A percentile compares a stretch with the other conserved stretches of the same genome.
Evolutionary conservation across 306 rosid species (phyloP).

Genomic region (Adenanthera pavonina): DNA sequence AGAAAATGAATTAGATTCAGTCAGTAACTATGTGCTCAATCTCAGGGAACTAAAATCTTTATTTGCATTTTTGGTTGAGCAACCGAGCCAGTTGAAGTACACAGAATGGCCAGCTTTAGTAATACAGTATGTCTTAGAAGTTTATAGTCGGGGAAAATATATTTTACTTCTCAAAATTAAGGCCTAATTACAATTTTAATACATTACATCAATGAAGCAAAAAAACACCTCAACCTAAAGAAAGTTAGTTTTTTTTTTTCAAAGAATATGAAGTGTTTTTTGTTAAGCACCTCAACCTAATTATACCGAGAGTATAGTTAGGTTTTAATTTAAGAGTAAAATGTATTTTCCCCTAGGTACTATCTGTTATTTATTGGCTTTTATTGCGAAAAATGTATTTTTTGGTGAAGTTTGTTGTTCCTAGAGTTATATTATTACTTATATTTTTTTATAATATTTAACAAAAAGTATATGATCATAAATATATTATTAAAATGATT

Average conservation of each 20-base stretch:
- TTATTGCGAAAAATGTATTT: too few relatives aligned
- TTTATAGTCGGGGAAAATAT: background rate
- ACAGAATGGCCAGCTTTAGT: slow-evolving; percentile 87
- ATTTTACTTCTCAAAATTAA: background rate
- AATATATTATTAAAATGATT: too few relatives aligned
- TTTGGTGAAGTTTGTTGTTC: too few relatives aligned
- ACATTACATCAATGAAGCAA: background rate
- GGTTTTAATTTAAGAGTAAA: background rate
- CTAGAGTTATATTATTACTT: too few relatives aligned
- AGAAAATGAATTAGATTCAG: slow-evolving; percentile 17
- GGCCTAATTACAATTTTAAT: background rate
- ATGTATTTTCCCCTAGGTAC: background rate
- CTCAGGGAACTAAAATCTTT: slow-evolving; percentile 65
- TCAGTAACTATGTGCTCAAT: slow-evolving; percentile 5
- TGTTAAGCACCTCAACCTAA: too few relatives aligned
- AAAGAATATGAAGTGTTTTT: background rate
- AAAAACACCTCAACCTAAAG: background rate
- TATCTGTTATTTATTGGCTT: too few relatives aligned
- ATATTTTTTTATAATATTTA: too few relatives aligned
- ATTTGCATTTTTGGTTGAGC: slow-evolving; percentile 72
- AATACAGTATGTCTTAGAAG: slow-evolving; percentile 63
- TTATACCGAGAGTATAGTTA: background rate
- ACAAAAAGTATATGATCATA: too few relatives aligned
- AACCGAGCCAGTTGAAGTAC: slow-evolving; percentile 89
- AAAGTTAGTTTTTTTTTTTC: background rate